phyloP scores from a whole-genome alignment of 208 protist genomes.

The Spongospora subterranea region DNA sequence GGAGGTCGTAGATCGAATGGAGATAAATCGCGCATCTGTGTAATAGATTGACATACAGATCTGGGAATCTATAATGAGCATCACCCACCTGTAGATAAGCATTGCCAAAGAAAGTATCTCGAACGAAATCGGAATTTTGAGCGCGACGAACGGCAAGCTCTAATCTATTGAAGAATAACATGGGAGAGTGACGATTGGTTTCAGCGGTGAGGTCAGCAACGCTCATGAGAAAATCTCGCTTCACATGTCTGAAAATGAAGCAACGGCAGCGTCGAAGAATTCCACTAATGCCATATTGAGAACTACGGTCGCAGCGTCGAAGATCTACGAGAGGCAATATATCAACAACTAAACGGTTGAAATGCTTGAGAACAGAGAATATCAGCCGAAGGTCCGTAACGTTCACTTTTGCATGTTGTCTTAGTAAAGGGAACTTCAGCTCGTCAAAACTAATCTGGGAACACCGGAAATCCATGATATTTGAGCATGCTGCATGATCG shows the following conservation, averaged over 20 bases:
- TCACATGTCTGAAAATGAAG: slow-evolving; percentile 34
- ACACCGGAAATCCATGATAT: neutral
- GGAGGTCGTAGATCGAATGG: slow-evolving; percentile 51
- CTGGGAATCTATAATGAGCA: neutral
- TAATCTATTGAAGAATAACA: slow-evolving; percentile 3
- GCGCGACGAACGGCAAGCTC: neutral
- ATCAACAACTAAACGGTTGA: neutral
- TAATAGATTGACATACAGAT: neutral
- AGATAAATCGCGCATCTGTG: slow-evolving; percentile 20
- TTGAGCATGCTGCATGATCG: neutral
- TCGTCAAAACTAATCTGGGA: neutral
- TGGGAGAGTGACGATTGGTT: neutral
- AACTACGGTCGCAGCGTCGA: neutral
- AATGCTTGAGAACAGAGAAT: neutral
- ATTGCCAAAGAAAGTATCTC: slow-evolving; percentile 45
- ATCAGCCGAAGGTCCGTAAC: neutral
- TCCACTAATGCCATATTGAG: neutral
- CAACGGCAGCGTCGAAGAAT: neutral
- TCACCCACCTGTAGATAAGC: neutral
- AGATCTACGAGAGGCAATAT: slow-evolving; percentile 26
- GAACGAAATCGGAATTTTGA: slow-evolving; percentile 25
- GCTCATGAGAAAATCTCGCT: slow-evolving; percentile 28
- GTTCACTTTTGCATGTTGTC: neutral
- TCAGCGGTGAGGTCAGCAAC: slow-evolving; percentile 27
- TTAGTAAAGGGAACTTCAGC: neutral